phyloP scores from a whole-genome alignment of 257 asterid genomes.

The Solanum arcanum region DNA sequence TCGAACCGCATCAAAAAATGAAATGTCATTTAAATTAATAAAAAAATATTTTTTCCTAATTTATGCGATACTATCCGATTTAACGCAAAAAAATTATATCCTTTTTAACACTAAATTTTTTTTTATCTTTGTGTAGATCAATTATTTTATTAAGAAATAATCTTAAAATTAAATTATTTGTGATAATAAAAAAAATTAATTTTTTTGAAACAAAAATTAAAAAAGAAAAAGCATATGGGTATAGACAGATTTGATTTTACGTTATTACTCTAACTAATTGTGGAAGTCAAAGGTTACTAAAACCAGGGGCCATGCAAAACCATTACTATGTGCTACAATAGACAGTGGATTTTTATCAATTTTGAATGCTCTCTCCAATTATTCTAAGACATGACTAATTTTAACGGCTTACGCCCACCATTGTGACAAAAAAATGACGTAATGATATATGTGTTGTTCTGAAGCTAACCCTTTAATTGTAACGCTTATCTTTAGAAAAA shows the following conservation, averaged over 20 bases:
- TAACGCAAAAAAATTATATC: too few species aligned
- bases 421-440: background rate
- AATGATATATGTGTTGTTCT: background rate
- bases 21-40: too few species aligned
- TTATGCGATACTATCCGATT: too few species aligned
- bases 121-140: too few species aligned
- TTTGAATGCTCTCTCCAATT: background rate
- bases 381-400: background rate
- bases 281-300: conserved; percentile 7
- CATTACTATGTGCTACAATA: conserved; percentile 8
- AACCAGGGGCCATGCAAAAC: conserved; percentile 16
- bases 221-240: background rate
- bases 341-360: background rate
- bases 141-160: too few species aligned
- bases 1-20: too few species aligned
- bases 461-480: background rate
- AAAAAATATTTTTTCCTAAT: too few species aligned
- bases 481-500: background rate
- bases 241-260: background rate
- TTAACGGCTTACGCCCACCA: background rate
- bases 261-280: background rate
- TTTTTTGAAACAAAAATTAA: background rate
- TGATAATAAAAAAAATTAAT: too few species aligned
- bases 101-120: too few species aligned
- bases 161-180: too few species aligned